These are phyloP conservation scores for Triadica sebifera DNA, from an alignment of 345 rosid species.

Conservation along the genomic window DNA sequence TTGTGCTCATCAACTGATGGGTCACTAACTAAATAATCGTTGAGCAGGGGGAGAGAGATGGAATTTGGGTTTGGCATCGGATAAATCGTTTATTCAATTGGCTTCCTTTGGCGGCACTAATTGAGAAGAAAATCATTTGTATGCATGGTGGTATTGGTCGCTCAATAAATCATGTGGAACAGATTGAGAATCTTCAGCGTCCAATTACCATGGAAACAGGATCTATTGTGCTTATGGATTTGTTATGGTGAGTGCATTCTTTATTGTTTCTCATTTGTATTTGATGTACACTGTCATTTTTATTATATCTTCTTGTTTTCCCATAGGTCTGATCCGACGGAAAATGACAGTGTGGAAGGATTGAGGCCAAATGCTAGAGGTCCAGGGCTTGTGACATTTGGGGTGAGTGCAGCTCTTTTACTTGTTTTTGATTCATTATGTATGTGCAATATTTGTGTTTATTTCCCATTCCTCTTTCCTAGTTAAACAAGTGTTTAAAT, in stretches of 20 bases:
- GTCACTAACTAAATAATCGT: constrained; percentile 27
- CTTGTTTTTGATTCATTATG: not conserved
- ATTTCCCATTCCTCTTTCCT: not conserved
- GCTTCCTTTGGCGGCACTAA: constrained; percentile 93
- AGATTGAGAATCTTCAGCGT: constrained; percentile 91
- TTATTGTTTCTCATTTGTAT: constrained; percentile 11
- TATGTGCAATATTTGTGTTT: not conserved
- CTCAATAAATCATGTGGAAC: constrained; percentile 93
- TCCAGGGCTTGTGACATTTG: constrained; percentile 95
- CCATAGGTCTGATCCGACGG: constrained; percentile 96
- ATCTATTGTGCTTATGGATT: constrained; percentile 94
- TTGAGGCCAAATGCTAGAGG: constrained; percentile 98
- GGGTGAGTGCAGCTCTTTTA: constrained; percentile 62
- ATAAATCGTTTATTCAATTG: constrained; percentile 95
- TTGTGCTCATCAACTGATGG: constrained; percentile 17
- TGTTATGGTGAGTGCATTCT: constrained; percentile 66
- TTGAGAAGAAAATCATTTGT: constrained; percentile 94
- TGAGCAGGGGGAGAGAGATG: constrained; percentile 94
- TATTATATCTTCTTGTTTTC: constrained; percentile 11
- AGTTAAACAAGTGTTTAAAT: not conserved
- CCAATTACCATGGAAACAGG: constrained; percentile 98
- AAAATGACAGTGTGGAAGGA: constrained; percentile 99
- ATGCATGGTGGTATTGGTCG: constrained; percentile 99
- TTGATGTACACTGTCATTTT: constrained; percentile 23
- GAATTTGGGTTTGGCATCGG: constrained; percentile 98